These are phyloP conservation scores for Hydnum rufescens DNA, from an alignment of 768 basidiomycete genomes.

Conservation along the genomic window DNA sequence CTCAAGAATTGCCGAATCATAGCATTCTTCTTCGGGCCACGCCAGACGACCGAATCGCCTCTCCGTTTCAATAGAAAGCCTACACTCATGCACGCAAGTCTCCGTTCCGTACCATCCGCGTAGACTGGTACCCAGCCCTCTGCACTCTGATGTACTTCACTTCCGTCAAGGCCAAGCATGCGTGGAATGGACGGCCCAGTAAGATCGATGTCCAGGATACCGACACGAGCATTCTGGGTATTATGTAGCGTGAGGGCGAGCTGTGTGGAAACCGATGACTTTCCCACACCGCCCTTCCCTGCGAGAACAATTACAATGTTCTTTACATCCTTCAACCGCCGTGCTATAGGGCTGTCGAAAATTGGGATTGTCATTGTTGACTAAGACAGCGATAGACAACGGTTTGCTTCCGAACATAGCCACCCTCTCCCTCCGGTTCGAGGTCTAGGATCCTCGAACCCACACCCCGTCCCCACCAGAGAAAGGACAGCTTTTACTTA, in stretches of 20 bases:
- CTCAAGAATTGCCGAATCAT: slow-evolving; percentile 93
- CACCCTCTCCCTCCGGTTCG: too few relatives aligned
- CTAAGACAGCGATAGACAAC: too few relatives aligned
- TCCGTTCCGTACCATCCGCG: slow-evolving; percentile 53
- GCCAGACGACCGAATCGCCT: slow-evolving; percentile 90
- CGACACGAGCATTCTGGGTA: slow-evolving; percentile 47
- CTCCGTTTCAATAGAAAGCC: slow-evolving; percentile 83
- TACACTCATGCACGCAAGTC: slow-evolving; percentile 89
- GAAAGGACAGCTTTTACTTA: too few relatives aligned
- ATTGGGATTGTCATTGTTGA: slow-evolving; percentile 15
- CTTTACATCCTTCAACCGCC: slow-evolving; percentile 53
- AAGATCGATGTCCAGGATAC: slow-evolving; percentile 85
- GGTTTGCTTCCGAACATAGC: too few relatives aligned
- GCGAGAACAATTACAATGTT: slow-evolving; percentile 85
- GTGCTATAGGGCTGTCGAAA: slow-evolving; percentile 36
- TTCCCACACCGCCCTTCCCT: slow-evolving; percentile 94
- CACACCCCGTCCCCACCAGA: too few relatives aligned
- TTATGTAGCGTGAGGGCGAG: slow-evolving; percentile 75
- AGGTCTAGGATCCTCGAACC: too few relatives aligned
- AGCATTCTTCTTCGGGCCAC: slow-evolving; percentile 96
- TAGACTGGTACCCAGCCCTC: slow-evolving; percentile 98
- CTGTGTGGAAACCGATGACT: slow-evolving; percentile 89
- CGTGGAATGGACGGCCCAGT: slow-evolving; percentile 90
- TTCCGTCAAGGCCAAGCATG: slow-evolving; percentile 77
- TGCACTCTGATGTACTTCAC: slow-evolving; percentile 67